Conservation (phyloP, 2,329 filamentous ascomycete species). For the Ceratocystis albifundus region DNA sequence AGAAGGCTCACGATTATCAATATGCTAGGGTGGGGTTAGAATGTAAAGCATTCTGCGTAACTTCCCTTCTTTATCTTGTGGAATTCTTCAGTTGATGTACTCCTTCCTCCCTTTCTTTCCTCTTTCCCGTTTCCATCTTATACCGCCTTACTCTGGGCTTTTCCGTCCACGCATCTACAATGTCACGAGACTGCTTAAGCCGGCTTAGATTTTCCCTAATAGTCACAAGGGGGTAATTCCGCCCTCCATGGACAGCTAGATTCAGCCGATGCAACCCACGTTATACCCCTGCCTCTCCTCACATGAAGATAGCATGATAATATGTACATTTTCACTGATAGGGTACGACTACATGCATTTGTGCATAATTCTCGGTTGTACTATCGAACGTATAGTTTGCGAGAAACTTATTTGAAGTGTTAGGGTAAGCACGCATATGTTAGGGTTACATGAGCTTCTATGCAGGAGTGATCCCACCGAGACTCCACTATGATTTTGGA, state of each 20-base stretch:
- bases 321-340: too few species aligned
- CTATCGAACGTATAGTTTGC: too few species aligned
- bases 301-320: too few species aligned
- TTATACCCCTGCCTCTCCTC: background rate
- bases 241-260: background rate
- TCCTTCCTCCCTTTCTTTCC: background rate
- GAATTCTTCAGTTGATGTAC: background rate
- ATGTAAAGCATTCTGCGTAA: too few species aligned
- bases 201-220: background rate
- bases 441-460: background rate
- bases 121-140: background rate
- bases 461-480: too few species aligned
- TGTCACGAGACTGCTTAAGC: background rate
- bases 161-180: too few species aligned
- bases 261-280: conserved; percentile 13
- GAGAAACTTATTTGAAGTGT: too few species aligned
- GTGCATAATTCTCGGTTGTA: too few species aligned
- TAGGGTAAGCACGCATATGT: too few species aligned
- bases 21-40: too few species aligned
- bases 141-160: background rate
- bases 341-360: too few species aligned
- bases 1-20: background rate
- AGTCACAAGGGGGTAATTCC: background rate
- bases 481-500: background rate
- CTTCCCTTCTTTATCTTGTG: background rate